Percentiles rank a stretch among this genome's conserved stretches.
phyloP scores from a whole-genome alignment of 2,329 filamentous ascomycete species.

The Scedosporium dehoogii region DNA sequence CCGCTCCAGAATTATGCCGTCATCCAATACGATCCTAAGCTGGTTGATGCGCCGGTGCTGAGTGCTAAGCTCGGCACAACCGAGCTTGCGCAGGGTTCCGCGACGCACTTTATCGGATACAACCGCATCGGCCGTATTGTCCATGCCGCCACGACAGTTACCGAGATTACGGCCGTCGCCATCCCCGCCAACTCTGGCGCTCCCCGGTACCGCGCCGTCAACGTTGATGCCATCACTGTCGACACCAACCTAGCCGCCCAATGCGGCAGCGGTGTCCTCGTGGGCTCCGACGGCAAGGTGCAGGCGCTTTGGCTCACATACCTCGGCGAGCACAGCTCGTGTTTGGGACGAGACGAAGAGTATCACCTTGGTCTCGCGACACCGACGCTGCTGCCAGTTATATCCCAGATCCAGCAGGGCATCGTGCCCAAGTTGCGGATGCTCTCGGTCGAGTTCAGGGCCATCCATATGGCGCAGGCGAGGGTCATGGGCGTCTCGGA shows the following conservation, averaged over 20 bases:
- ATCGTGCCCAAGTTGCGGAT: constrained; percentile 75
- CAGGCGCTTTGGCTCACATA: constrained; percentile 97
- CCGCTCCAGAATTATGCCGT: constrained; percentile 95
- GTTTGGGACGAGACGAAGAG: constrained; percentile 80
- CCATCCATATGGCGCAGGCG: constrained; percentile 93
- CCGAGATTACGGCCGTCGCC: constrained; percentile 92
- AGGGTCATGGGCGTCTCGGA: constrained; percentile 95
- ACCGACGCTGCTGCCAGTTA: constrained; percentile 78
- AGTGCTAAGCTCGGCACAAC: constrained; percentile 75
- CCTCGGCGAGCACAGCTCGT: constrained; percentile 74
- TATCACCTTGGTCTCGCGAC: constrained; percentile 92
- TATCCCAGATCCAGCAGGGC: constrained; percentile 74
- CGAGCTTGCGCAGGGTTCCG: constrained; percentile 82
- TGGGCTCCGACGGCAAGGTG: constrained; percentile 82
- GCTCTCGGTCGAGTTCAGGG: constrained; percentile 85
- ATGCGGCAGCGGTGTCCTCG: constrained; percentile 87
- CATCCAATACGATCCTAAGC: constrained; percentile 82
- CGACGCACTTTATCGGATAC: constrained; percentile 96
- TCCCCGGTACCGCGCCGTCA: constrained; percentile 87
- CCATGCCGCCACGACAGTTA: constrained; percentile 87
- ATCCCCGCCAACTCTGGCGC: constrained; percentile 90
- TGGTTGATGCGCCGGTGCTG: constrained; percentile 90
- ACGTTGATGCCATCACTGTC: constrained; percentile 93
- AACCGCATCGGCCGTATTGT: constrained; percentile 93
- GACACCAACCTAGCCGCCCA: constrained; percentile 86